phyloP scores from a whole-genome alignment of 179 eudicot species.

The Sideroxylon spinosum region DNA sequence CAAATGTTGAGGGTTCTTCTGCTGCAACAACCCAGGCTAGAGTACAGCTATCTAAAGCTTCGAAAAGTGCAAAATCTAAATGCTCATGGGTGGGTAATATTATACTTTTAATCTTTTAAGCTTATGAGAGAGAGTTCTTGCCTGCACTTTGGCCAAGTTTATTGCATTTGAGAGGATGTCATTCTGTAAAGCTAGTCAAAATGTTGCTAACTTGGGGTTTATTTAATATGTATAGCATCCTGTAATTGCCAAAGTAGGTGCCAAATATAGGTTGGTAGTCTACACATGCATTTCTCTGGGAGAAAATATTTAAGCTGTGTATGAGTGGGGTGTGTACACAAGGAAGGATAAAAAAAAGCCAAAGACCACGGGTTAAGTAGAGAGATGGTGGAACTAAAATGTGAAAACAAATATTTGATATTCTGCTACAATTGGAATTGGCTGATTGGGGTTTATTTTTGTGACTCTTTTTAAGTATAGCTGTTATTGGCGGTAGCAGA shows the following conservation, averaged over 20 bases:
- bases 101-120: background rate
- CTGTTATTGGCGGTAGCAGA: too few relatives aligned
- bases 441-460: background rate
- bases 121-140: background rate
- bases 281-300: background rate
- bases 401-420: background rate
- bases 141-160: background rate
- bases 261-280: background rate
- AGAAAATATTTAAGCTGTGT: background rate
- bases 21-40: conserved; percentile 61
- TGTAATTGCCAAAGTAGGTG: background rate
- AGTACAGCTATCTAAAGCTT: conserved; percentile 57
- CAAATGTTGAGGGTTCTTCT: conserved; percentile 57
- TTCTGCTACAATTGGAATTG: background rate
- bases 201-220: background rate
- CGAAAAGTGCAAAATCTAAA: conserved; percentile 55
- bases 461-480: background rate
- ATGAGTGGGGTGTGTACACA: background rate
- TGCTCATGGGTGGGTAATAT: conserved; percentile 51
- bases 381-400: background rate
- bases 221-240: background rate
- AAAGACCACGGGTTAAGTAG: background rate
- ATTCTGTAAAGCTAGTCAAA: background rate
- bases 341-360: background rate
- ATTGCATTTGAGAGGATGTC: background rate